Percentiles rank a stretch among this genome's conserved stretches.
Conservation (phyloP, 768 basidiomycete genomes). For the Lactarius pseudohatsudake region DNA sequence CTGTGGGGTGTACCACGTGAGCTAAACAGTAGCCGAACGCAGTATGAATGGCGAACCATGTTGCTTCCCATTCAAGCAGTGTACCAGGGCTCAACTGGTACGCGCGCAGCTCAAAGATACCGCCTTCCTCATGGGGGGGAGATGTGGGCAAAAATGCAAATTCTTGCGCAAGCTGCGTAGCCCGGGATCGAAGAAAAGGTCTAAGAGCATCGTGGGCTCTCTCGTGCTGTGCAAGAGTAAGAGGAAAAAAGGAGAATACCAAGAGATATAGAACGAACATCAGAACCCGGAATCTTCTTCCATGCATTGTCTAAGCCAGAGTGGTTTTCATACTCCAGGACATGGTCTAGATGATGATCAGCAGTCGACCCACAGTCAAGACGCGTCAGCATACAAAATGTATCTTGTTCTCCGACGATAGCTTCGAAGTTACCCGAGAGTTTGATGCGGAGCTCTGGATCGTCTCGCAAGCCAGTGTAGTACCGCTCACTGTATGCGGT, state of each 20-base stretch:
- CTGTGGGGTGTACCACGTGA: slow-evolving; percentile 40
- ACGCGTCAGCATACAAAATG: slow-evolving; percentile 54
- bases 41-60: slow-evolving; percentile 58
- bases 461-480: slow-evolving; percentile 77
- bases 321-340: slow-evolving; percentile 94
- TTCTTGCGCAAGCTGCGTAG: slow-evolving; percentile 83
- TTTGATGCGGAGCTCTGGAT: slow-evolving; percentile 74
- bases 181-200: slow-evolving; percentile 70
- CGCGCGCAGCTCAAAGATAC: slow-evolving; percentile 89
- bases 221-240: slow-evolving; percentile 48
- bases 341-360: slow-evolving; percentile 46
- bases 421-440: slow-evolving; percentile 95
- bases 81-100: slow-evolving; percentile 89
- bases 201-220: slow-evolving; percentile 71
- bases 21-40: not conserved
- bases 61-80: slow-evolving; percentile 91
- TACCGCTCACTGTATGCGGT: slow-evolving; percentile 64
- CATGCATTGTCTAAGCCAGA: slow-evolving; percentile 81
- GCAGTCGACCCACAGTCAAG: slow-evolving; percentile 3
- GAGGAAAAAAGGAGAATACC: not conserved
- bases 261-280: slow-evolving; percentile 46
- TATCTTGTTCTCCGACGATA: slow-evolving; percentile 85
- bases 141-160: slow-evolving; percentile 94
- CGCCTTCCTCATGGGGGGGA: slow-evolving; percentile 83
- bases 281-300: slow-evolving; percentile 58